Base-by-base conservation (phyloP, 2,329 filamentous ascomycete genomes). In the Myotisia sp. region DNA sequence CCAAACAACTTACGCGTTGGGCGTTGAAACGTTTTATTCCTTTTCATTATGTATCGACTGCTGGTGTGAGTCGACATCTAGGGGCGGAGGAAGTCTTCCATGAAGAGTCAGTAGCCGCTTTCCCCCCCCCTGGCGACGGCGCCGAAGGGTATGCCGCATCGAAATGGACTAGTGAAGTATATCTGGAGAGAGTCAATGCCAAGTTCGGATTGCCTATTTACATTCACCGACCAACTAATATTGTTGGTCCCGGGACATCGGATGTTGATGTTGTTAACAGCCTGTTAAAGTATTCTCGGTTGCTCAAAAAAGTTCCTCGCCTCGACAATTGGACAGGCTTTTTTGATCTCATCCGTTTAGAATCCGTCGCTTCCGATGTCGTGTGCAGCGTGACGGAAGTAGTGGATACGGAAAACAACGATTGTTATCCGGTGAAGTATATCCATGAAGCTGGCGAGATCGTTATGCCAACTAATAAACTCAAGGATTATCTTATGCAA, bases 141-240 rank as follows among this genome's bases (percentile, higher is more conserved):
- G 35, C 44, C 2, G 31, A 54, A 6, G 60, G 59, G 2, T 64
- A 60, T 33, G 39, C 46, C 1, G 48, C 54, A 0, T 36, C 45
- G 8, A 60, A 60, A 38, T 64, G 61, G 61, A 54, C 49, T 0
- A 52, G 51, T 37, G 61, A 65, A 40, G 34, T 36, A 0, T 38
- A 55, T 8, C 51, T 64, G 12, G 16, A 20, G 16, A 32, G 27
- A 3, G 23, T 27, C 12, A 26, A 26, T 19, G 14, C 20, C 12
- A 34, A 34, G n/a, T 34, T 26, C n/a, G 22, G 32, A 19, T 18
- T 34, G 2, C 32, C 32, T 6, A 12, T 34, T 17, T 27, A 34
- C 24, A 34, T 34, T n/a, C 32, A 34, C n/a, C 22, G 32, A 20
- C 32, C 32, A 3, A 10, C 38, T 2, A 40, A 34, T 14, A 37